These are phyloP conservation scores for Ceratocystis variospora DNA, from an alignment of 2,329 filamentous ascomycete genomes.

Conservation along the genomic window DNA sequence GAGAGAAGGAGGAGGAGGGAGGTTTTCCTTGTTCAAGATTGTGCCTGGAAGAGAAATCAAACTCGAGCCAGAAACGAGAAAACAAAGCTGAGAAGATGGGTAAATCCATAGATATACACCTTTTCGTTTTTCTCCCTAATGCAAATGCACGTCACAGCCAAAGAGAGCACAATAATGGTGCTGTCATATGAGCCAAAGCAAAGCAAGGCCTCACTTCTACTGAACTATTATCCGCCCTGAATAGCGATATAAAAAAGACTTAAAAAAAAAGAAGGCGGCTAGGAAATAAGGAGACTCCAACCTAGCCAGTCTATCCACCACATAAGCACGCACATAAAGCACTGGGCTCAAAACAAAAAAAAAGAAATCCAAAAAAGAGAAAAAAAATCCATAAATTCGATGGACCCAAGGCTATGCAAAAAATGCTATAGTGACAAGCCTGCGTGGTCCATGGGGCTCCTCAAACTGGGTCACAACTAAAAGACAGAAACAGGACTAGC, in stretches of 20 bases:
- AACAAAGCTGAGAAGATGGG: neutral
- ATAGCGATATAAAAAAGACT: neutral
- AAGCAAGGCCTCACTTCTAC: neutral
- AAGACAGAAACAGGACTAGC: neutral
- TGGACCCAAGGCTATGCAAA: constrained; percentile 2
- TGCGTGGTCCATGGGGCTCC: neutral
- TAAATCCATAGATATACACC: constrained; percentile 6
- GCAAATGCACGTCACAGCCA: constrained; percentile 7
- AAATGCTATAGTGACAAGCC: neutral
- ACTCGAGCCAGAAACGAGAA: neutral
- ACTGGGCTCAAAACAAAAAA: neutral
- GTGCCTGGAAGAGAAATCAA: neutral
- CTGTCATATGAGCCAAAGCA: neutral
- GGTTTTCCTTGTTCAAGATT: neutral
- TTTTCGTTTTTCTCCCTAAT: neutral
- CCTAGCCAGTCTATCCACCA: neutral
- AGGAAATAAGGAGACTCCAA: neutral
- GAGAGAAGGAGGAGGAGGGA: neutral
- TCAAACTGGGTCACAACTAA: neutral
- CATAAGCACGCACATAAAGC: neutral
- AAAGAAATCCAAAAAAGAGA: neutral
- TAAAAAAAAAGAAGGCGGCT: neutral
- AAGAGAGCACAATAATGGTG: constrained; percentile 4
- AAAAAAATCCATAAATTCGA: neutral
- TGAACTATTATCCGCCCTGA: neutral